These are phyloP conservation scores for Pseudopithomyces chartarum DNA, from an alignment of 2,329 filamentous ascomycete genomes.

Conservation along the genomic window DNA sequence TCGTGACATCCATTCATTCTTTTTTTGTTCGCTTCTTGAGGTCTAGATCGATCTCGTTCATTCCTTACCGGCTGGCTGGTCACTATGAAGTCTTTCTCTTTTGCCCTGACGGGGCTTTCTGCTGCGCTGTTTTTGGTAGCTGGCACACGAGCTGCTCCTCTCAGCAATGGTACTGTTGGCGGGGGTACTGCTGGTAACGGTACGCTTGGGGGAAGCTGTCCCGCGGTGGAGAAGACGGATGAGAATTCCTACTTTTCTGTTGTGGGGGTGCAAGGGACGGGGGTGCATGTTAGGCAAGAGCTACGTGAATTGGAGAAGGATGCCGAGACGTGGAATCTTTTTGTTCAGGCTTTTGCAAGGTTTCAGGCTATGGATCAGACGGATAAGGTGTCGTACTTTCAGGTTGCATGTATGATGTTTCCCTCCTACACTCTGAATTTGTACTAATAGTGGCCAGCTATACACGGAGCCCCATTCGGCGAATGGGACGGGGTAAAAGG, in stretches of 20 bases:
- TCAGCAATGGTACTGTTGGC: constrained; percentile 16
- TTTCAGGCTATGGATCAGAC: constrained; percentile 40
- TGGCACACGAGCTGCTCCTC: constrained; percentile 20
- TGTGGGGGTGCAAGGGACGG: constrained; percentile 37
- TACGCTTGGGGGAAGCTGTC: constrained; percentile 20
- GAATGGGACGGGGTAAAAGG: constrained; percentile 33
- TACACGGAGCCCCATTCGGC: constrained; percentile 38
- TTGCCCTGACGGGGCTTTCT: constrained; percentile 21
- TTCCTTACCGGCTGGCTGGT: constrained; percentile 30
- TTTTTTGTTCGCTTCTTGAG: constrained; percentile 27
- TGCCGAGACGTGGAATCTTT: constrained; percentile 37
- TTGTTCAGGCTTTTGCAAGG: constrained; percentile 34
- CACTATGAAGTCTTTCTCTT: constrained; percentile 35
- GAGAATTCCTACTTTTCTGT: constrained; percentile 36
- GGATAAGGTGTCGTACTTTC: constrained; percentile 37
- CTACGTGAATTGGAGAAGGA: constrained; percentile 39
- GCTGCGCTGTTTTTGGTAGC: constrained; percentile 24
- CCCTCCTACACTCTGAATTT: too few species aligned
- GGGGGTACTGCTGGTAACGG: constrained; percentile 1
- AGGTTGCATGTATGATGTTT: constrained; percentile 30
- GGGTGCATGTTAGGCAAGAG: constrained; percentile 32
- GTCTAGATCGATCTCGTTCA: constrained; percentile 30
- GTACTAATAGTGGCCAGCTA: constrained; percentile 21
- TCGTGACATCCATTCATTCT: constrained; percentile 29
- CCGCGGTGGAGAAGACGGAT: constrained; percentile 19